Base-by-base conservation (phyloP, 306 rosid species). In the Glycyrrhiza uralensis region DNA sequence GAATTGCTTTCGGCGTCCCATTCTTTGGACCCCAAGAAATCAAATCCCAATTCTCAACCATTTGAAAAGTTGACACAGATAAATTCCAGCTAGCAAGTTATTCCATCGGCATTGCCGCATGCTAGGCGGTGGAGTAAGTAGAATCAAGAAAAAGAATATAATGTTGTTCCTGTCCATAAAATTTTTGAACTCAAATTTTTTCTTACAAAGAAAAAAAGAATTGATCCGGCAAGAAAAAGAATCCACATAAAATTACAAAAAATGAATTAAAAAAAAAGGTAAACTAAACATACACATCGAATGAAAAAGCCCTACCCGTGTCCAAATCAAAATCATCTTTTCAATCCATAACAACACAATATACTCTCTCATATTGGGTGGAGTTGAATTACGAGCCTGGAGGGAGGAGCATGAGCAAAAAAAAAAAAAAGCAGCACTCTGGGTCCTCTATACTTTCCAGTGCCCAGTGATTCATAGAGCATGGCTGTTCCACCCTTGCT, bases 181-280 rank as follows among this genome's bases (percentile, higher is more conserved):
- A 52, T 8, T 51, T 78, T 78, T 75, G 71, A 83, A 76, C 77
- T 76, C 71, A 80, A 52, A 32, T 76, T 82, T 76, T 82, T 77
- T 86, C 85, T 78, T 85, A 85, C 95, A 91, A 85, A 84, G 86
- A 86, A 91, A 85, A 84, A 88, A 86, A 84, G 66, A 72, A 87
- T 85, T 69, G 84, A 76, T 79, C 84, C 86, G 61, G 68, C 55
- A 75, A 59, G 61, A 77, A 84, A n/a, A 73, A 77, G 80, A 87
- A 80, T 71, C 49, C 78, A 75, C 76, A 79, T 28, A 42, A 64
- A 51, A 54, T 78, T 81, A 85, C 86, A 78, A 75, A 78, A n/a
- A 75, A 55, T 38, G 83, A 74, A 64, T 72, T 46, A 15, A 45
- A 47, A 58, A 13, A 60, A 63, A 44, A 71, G 23, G 14, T 44